Percentiles rank a stretch among this genome's conserved stretches.
Conservation (phyloP, 1,284 basidiomycete genomes). For the Lentinula novae-zelandiae region DNA sequence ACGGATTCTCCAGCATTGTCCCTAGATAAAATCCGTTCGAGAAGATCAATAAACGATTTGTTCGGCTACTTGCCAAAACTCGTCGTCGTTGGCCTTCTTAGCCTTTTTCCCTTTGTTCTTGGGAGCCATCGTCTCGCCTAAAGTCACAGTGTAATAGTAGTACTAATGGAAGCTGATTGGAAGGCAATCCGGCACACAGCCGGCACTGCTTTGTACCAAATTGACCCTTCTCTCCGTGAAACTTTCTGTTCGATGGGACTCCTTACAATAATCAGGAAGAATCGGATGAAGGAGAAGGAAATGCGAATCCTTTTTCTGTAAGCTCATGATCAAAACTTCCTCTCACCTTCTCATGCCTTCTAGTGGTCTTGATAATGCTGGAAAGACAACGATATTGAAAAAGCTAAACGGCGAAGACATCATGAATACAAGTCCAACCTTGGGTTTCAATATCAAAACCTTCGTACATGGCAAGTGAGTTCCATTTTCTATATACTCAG, state of each 20-base stretch:
- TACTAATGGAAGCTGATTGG: neutral
- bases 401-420: conserved; percentile 92
- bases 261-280: conserved; percentile 96
- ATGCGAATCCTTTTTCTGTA: conserved; percentile 96
- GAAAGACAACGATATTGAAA: conserved; percentile 98
- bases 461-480: conserved; percentile 86
- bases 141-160: neutral
- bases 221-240: neutral
- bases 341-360: neutral
- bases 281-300: conserved; percentile 90
- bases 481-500: neutral
- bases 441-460: conserved; percentile 99
- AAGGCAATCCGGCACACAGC: too few species aligned
- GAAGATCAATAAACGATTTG: conserved; percentile 3
- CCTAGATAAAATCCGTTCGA: conserved; percentile 35
- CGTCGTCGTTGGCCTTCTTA: conserved; percentile 77
- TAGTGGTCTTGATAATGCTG: conserved; percentile 98
- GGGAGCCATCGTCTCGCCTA: conserved; percentile 60
- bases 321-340: conserved; percentile 22
- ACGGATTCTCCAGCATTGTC: conserved; percentile 65
- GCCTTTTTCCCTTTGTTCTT: conserved; percentile 88
- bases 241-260: conserved; percentile 63
- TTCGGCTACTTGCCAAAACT: conserved; percentile 64
- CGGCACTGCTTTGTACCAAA: too few species aligned
- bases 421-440: conserved; percentile 83